phyloP scores from a whole-genome alignment of 2,329 filamentous ascomycete species.

The Alternaria arborescens region DNA sequence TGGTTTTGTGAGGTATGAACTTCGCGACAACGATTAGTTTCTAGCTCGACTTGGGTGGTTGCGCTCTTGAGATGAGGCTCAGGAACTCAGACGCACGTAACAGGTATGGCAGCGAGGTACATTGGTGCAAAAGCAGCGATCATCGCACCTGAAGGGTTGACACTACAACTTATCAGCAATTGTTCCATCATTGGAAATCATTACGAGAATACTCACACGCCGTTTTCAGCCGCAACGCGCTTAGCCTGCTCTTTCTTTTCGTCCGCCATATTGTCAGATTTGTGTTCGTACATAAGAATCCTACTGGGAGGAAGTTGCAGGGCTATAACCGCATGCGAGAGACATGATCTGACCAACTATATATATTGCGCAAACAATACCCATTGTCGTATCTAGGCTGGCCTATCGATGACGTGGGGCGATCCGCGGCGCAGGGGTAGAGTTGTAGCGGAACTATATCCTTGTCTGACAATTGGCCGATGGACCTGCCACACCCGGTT shows the following conservation, averaged over 20 bases:
- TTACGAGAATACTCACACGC: conserved; percentile 23
- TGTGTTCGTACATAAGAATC: neutral
- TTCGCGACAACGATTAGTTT: neutral
- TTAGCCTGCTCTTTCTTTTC: conserved; percentile 31
- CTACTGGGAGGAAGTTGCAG: neutral
- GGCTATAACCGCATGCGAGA: neutral
- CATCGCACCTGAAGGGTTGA: conserved; percentile 27
- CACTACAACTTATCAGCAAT: conserved; percentile 9
- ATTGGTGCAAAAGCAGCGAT: conserved; percentile 26
- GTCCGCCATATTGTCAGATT: conserved; percentile 24
- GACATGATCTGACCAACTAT: neutral
- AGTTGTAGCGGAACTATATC: conserved; percentile 5
- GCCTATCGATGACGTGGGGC: conserved; percentile 16
- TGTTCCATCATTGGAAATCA: too few relatives aligned
- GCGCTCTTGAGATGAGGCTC: neutral
- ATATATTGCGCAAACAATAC: neutral
- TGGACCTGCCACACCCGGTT: neutral
- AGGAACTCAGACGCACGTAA: conserved; percentile 22
- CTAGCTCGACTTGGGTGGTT: too few relatives aligned
- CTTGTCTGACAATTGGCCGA: conserved; percentile 7
- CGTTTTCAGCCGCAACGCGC: conserved; percentile 24
- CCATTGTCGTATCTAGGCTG: neutral
- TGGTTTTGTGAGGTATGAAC: conserved; percentile 30
- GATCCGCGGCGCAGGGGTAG: neutral
- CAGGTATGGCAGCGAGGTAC: conserved; percentile 31